A percentile compares a stretch with the other conserved stretches of the same genome.
Conservation (phyloP, 441 rosid species). For the Erodium trifolium region DNA sequence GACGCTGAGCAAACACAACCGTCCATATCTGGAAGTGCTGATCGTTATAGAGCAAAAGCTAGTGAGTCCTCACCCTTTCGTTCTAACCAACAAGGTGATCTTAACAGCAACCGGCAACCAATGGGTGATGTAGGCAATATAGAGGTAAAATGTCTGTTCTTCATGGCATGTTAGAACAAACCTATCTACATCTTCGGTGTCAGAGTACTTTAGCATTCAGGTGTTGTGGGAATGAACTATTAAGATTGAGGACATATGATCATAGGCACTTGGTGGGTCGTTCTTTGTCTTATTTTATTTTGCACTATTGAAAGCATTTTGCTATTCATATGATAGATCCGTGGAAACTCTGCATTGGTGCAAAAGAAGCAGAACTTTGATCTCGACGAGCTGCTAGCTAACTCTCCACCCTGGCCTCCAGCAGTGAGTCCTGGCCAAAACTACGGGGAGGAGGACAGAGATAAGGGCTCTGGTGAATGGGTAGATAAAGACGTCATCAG, state of each 20-base stretch:
- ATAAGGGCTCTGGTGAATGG: conserved; percentile 70
- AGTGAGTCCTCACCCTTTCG: conserved; percentile 34
- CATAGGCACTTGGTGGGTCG: neutral
- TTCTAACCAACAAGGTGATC: conserved; percentile 32
- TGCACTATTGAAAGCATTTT: conserved; percentile 10
- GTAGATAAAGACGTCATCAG: conserved; percentile 66
- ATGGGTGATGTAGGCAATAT: conserved; percentile 62
- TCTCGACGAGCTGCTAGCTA: conserved; percentile 71
- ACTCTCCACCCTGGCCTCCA: conserved; percentile 97
- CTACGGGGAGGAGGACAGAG: conserved; percentile 58
- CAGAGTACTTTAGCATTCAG: neutral
- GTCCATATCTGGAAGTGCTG: conserved; percentile 50
- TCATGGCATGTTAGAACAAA: neutral
- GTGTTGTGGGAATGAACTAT: neutral
- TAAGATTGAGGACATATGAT: neutral
- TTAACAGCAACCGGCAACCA: conserved; percentile 37
- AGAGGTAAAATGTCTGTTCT: conserved; percentile 41
- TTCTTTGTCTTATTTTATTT: too few species aligned
- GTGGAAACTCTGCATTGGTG: conserved; percentile 29
- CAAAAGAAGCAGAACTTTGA: conserved; percentile 68
- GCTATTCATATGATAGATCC: conserved; percentile 10
- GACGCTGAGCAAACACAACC: conserved; percentile 39
- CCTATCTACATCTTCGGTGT: neutral
- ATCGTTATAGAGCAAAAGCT: conserved; percentile 47
- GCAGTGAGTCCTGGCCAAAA: conserved; percentile 56